phyloP scores from a whole-genome alignment of 805 yeast genomes.

The Monosporozyma servazzii region DNA sequence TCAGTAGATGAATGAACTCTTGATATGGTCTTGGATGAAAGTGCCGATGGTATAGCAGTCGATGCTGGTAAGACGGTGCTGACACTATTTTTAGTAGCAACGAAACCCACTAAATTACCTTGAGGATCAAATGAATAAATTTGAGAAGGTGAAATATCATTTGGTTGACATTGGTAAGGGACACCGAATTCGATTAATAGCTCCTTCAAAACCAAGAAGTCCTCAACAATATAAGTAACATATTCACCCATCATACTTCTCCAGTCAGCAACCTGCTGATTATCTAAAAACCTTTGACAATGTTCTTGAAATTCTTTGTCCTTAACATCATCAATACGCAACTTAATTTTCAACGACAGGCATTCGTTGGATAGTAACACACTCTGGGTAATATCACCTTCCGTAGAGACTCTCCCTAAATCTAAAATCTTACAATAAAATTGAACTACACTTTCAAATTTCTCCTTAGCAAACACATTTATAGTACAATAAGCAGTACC shows the following conservation, averaged over 20 bases:
- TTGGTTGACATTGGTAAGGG: conserved; percentile 54
- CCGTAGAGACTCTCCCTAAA: conserved; percentile 5
- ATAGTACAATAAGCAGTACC: conserved; percentile 45
- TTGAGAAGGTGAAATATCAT: conserved; percentile 64
- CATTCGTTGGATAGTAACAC: conserved; percentile 3
- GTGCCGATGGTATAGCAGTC: conserved; percentile 4
- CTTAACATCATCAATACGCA: background rate
- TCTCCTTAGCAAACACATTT: conserved; percentile 39
- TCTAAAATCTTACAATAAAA: conserved; percentile 38
- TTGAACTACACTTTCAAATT: conserved; percentile 37
- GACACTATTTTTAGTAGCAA: conserved; percentile 48
- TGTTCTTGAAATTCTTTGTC: conserved; percentile 20
- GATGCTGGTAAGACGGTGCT: conserved; percentile 31
- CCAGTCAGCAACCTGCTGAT: conserved; percentile 35
- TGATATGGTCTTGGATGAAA: conserved; percentile 6
- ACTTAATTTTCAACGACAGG: background rate
- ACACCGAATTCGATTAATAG: conserved; percentile 18
- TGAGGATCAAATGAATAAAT: conserved; percentile 73
- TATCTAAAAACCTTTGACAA: background rate
- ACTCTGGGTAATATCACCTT: background rate
- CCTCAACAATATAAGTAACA: conserved; percentile 29
- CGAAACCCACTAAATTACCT: conserved; percentile 73
- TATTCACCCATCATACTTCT: conserved; percentile 35
- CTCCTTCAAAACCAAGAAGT: conserved; percentile 18
- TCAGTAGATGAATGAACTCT: conserved; percentile 15